These are phyloP conservation scores for Xerocomus amazonicus DNA, from an alignment of 1,284 basidiomycete genomes.

Conservation along the genomic window DNA sequence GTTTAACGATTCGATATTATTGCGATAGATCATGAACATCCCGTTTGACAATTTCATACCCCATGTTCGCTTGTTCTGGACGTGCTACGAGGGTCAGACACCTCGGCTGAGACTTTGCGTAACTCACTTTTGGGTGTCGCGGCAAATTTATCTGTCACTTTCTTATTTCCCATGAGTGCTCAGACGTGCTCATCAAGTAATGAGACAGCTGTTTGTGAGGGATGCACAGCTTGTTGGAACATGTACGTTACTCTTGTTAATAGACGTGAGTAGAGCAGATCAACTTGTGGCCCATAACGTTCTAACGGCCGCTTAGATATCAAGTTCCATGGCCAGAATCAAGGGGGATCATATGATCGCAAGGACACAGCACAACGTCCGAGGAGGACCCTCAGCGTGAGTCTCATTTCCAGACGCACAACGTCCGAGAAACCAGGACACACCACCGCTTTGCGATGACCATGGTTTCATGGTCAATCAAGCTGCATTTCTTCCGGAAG, in stretches of 20 bases:
- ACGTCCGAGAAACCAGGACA: slow-evolving; percentile 38
- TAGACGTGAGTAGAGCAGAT: slow-evolving; percentile 39
- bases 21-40: slow-evolving; percentile 36
- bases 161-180: slow-evolving; percentile 30
- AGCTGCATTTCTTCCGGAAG: slow-evolving; percentile 41
- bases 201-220: slow-evolving; percentile 30
- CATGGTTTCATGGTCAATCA: slow-evolving; percentile 15
- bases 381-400: slow-evolving; percentile 39
- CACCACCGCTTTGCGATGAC: slow-evolving; percentile 6
- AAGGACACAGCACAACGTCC: slow-evolving; percentile 39
- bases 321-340: slow-evolving; percentile 12
- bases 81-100: slow-evolving; percentile 26
- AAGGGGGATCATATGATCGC: slow-evolving; percentile 5
- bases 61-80: slow-evolving; percentile 33
- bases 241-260: slow-evolving; percentile 34
- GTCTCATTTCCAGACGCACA: slow-evolving; percentile 28
- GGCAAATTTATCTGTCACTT: slow-evolving; percentile 29
- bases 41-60: slow-evolving; percentile 36
- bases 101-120: slow-evolving; percentile 28
- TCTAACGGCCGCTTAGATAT: slow-evolving; percentile 37
- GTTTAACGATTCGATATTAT: slow-evolving; percentile 38
- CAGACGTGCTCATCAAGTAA: slow-evolving; percentile 28
- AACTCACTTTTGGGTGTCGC: slow-evolving; percentile 27
- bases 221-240: slow-evolving; percentile 39
- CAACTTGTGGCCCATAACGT: background rate